These are phyloP conservation scores for Heliosperma pusillum DNA, from an alignment of 148 eudicot species.

Conservation along the genomic window DNA sequence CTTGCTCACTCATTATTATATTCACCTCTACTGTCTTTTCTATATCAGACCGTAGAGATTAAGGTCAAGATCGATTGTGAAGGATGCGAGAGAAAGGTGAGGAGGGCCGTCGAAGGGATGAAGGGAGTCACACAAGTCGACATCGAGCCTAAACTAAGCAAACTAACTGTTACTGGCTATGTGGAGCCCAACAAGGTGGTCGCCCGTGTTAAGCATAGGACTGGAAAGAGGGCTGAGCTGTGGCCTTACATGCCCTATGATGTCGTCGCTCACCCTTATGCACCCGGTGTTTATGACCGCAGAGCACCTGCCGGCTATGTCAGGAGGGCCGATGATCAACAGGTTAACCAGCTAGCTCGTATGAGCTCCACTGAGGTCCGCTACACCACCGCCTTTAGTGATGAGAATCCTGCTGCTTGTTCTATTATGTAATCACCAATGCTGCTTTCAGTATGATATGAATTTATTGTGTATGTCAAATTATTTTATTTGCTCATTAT, in stretches of 20 bases:
- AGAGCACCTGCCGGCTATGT: conserved; percentile 91
- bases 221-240: conserved; percentile 73
- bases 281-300: conserved; percentile 63
- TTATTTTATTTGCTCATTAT: not conserved
- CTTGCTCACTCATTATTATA: not conserved
- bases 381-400: conserved; percentile 86
- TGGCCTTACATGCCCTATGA: conserved; percentile 95
- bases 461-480: not conserved
- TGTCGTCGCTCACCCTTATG: conserved; percentile 78
- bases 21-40: not conserved
- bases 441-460: not conserved
- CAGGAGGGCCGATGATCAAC: conserved; percentile 44
- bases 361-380: conserved; percentile 88
- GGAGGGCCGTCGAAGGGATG: conserved; percentile 83
- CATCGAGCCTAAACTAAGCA: conserved; percentile 57
- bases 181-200: conserved; percentile 82
- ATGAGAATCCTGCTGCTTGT: conserved; percentile 76
- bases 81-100: conserved; percentile 82
- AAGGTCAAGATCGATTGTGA: conserved; percentile 80
- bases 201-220: conserved; percentile 60
- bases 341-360: conserved; percentile 46
- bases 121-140: conserved; percentile 69
- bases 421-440: conserved; percentile 52
- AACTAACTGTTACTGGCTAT: conserved; percentile 67
- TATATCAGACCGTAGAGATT: conserved; percentile 75